Percentiles rank a stretch among this genome's conserved stretches.
These are phyloP conservation scores for Hypocrella siamensis DNA, from an alignment of 2,329 filamentous ascomycete species.

Conservation along the genomic window DNA sequence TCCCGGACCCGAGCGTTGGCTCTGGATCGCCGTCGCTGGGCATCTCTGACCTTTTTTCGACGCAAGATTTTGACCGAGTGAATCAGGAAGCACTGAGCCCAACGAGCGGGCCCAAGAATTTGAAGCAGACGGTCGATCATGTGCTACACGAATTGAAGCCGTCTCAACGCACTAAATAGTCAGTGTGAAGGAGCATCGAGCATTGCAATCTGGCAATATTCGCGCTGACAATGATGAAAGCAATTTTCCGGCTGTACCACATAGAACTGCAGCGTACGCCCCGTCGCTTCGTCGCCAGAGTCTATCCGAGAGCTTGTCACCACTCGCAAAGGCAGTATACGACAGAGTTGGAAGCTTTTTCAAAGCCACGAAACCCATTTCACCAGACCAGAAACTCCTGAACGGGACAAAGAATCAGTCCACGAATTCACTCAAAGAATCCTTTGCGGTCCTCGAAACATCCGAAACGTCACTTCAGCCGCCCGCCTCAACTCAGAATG, in stretches of 20 bases:
- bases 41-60: constrained; percentile 33
- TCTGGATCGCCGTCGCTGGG: constrained; percentile 35
- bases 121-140: constrained; percentile 59
- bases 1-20: constrained; percentile 47
- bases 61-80: constrained; percentile 46
- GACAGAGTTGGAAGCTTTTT: constrained; percentile 24
- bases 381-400: constrained; percentile 14
- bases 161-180: constrained; percentile 57
- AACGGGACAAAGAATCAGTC: constrained; percentile 17
- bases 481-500: background rate
- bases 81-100: constrained; percentile 52
- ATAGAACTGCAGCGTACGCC: constrained; percentile 5
- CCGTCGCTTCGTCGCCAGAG: constrained; percentile 10
- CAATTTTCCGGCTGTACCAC: constrained; percentile 29
- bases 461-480: background rate
- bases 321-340: constrained; percentile 27
- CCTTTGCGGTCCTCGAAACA: constrained; percentile 3
- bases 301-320: constrained; percentile 28
- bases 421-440: constrained; percentile 8
- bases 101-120: constrained; percentile 42
- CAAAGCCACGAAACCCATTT: constrained; percentile 19
- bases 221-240: constrained; percentile 22
- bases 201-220: no score
- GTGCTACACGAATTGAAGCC: constrained; percentile 59
- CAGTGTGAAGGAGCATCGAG: constrained; percentile 15